A percentile compares a stretch with the other conserved stretches of the same genome.
Conservation (phyloP, 75 land plant genomes). For the Selaginella tamariscina region DNA sequence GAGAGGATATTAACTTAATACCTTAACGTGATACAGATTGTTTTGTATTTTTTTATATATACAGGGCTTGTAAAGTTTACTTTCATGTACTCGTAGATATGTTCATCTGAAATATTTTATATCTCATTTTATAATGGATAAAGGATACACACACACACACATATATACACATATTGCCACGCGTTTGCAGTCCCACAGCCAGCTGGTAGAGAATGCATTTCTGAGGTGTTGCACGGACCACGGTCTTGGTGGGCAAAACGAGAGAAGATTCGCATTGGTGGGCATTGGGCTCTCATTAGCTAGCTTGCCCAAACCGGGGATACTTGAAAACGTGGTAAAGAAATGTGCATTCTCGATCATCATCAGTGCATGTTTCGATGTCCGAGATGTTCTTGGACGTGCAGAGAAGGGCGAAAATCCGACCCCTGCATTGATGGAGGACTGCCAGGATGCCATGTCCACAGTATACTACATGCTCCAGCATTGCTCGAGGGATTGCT, state of each 20-base stretch:
- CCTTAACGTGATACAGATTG: too few species aligned
- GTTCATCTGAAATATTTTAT: too few species aligned
- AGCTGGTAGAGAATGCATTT: constrained; percentile 34
- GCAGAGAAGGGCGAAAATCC: constrained; percentile 45
- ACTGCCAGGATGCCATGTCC: constrained; percentile 88
- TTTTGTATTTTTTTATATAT: too few species aligned
- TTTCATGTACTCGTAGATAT: too few species aligned
- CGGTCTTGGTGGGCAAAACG: constrained; percentile 31
- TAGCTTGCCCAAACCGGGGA: constrained; percentile 63
- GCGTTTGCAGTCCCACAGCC: too few species aligned
- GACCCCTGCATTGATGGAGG: constrained; percentile 85
- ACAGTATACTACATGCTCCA: constrained; percentile 84
- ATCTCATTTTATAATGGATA: too few species aligned
- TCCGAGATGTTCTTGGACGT: constrained; percentile 45
- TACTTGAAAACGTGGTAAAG: constrained; percentile 40
- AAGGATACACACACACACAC: too few species aligned
- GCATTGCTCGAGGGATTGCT: constrained; percentile 33
- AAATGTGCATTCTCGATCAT: constrained; percentile 37
- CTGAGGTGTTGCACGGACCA: constrained; percentile 47
- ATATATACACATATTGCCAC: too few species aligned
- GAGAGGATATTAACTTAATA: too few species aligned
- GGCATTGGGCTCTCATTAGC: constrained; percentile 55
- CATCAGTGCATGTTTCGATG: constrained; percentile 35
- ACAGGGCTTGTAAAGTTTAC: too few species aligned
- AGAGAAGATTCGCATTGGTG: constrained; percentile 50